These are phyloP conservation scores for Trametes cinnabarina DNA, from an alignment of 768 basidiomycete genomes.

Conservation along the genomic window DNA sequence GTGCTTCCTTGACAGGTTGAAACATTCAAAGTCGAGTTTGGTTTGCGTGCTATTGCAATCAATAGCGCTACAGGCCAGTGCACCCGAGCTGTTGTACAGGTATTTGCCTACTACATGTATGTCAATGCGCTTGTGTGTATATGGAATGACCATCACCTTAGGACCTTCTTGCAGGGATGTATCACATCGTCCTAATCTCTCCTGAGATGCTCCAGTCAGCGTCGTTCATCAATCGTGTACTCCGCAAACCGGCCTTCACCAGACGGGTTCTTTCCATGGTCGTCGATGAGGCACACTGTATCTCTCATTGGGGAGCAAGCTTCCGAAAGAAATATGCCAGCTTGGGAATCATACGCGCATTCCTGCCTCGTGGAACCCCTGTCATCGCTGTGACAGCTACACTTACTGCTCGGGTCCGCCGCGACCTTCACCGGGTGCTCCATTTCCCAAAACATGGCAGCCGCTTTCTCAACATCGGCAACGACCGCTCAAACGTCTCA, in stretches of 20 bases:
- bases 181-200: constrained; percentile 28
- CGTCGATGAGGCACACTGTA: constrained; percentile 31
- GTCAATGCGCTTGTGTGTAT: too few species aligned
- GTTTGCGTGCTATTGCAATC: constrained; percentile 31
- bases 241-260: constrained; percentile 23
- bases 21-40: constrained; percentile 34
- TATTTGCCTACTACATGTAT: too few species aligned
- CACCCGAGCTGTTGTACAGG: constrained; percentile 26
- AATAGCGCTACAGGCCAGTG: constrained; percentile 35
- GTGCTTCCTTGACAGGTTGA: constrained; percentile 32
- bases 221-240: constrained; percentile 24
- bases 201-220: constrained; percentile 32
- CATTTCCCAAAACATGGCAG: constrained; percentile 7
- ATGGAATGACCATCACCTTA: too few species aligned
- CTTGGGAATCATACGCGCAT: constrained; percentile 24
- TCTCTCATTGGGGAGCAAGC: constrained; percentile 33
- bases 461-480: constrained; percentile 22
- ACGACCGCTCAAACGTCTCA: constrained; percentile 28
- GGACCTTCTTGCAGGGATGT: constrained; percentile 19
- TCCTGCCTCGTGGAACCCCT: constrained; percentile 23
- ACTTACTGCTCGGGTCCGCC: constrained; percentile 17
- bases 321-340: constrained; percentile 29
- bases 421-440: constrained; percentile 18
- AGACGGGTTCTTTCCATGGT: constrained; percentile 24
- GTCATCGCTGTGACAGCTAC: constrained; percentile 26